Evolutionary conservation across 768 basidiomycete genomes (phyloP), one percentile per base, ranked within the genome.

Genomic region (Leccinum variicolor): DNA sequence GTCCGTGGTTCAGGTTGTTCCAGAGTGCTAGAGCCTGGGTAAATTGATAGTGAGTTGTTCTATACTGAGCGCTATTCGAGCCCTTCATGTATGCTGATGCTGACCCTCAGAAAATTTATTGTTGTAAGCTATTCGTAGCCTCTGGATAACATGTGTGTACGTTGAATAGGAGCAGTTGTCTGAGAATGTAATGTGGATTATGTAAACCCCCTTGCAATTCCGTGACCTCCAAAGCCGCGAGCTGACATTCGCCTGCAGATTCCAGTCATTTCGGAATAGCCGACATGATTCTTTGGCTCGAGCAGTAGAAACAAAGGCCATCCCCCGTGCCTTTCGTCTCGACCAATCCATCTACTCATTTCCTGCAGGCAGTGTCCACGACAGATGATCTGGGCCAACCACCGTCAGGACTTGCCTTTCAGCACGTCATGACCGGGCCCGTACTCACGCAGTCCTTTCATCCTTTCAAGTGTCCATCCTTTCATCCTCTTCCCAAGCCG

Each of bases 1-100:
- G 95, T 4, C 97, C 97, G 2, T 99, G 97, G 97, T 94, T 97
- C 75, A 85, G 81, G 69, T 70, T 98, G 64, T 98, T 98, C 84
- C 91, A 93, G 74, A 97, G 86, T 69, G 95, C 92, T 10, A 79
- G 93, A 62, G 76, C 74, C 64, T 92, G 91, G 90, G 55, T 74
- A 57, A 63, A 63, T 41, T 71, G 53, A 66, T 6, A 19, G 72
- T 70, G 53, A 55, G 72, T 60, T n/a, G 6, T 26, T 28, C 34
- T 11, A 5, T 13, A 9, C 49, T 41, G 9, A 17, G 25, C 5
- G 23, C 15, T 41, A 26, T 29, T 43, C 55, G 61, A 77, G 53
- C 81, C 78, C 46, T 59, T 58, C 26, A 65, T 17, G 4, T 34
- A 7, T 46, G 4, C 29, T 50, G 14, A 9, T 33, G 31, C 13